Percentiles rank a stretch among this genome's conserved stretches.
phyloP scores from a whole-genome alignment of 495 filamentous ascomycete species.

The Xylaria longipes region DNA sequence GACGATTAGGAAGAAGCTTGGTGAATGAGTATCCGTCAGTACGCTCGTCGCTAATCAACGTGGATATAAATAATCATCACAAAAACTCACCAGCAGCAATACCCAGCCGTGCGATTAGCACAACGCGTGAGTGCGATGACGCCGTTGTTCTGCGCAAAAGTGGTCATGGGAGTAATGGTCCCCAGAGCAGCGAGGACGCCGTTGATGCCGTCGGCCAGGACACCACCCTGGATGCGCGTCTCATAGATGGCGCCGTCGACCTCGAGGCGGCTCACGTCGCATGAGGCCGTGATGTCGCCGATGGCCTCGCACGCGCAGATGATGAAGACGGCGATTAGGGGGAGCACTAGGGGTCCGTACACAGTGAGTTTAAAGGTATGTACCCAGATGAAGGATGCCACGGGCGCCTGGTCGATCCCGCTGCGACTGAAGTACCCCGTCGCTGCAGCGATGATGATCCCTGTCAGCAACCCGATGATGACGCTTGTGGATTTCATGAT shows the following conservation, averaged over 20 bases:
- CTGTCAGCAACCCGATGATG: conserved; percentile 79
- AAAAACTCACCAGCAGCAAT: conserved; percentile 58
- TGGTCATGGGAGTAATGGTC: conserved; percentile 86
- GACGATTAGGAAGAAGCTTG: conserved; percentile 79
- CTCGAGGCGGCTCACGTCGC: conserved; percentile 83
- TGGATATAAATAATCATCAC: not conserved
- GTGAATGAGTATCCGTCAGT: conserved; percentile 4
- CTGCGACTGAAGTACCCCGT: conserved; percentile 80
- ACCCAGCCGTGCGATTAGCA: conserved; percentile 87
- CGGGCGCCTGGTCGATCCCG: conserved; percentile 73
- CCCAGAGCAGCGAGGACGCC: conserved; percentile 79
- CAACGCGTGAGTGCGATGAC: conserved; percentile 90
- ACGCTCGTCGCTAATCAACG: not conserved
- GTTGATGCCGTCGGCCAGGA: conserved; percentile 83
- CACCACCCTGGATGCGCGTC: conserved; percentile 87
- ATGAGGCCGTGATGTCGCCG: conserved; percentile 77
- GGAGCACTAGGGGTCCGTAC: conserved; percentile 85
- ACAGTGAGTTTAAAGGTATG: conserved; percentile 81
- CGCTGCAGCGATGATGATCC: conserved; percentile 86
- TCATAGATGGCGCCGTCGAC: conserved; percentile 83
- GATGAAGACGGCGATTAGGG: conserved; percentile 84
- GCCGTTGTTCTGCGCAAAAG: conserved; percentile 84
- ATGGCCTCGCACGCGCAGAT: conserved; percentile 91
- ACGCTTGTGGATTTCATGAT: conserved; percentile 73
- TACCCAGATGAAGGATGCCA: conserved; percentile 88